These are phyloP conservation scores for Podila epicladia DNA, from an alignment of 192 early-diverging fungal species.

Conservation along the genomic window DNA sequence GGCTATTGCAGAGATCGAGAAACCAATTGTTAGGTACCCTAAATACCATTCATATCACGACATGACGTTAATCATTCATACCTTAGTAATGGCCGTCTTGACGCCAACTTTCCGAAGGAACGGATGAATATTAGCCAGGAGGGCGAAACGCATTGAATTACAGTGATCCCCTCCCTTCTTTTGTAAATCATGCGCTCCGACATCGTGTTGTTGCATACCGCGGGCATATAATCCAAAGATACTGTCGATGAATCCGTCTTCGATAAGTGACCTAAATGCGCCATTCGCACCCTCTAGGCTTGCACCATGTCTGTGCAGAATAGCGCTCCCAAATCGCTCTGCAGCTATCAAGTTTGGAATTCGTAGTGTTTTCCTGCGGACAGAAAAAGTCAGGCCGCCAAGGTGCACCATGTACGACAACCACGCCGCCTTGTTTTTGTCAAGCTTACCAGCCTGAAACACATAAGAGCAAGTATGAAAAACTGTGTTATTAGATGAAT, in stretches of 20 bases:
- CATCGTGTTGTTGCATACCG: constrained; percentile 17
- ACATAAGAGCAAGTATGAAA: constrained; percentile 11
- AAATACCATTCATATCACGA: constrained; percentile 10
- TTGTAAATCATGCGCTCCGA: constrained; percentile 12
- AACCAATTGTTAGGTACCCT: constrained; percentile 5
- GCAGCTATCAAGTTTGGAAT: constrained; percentile 43
- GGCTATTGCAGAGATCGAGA: too few relatives aligned
- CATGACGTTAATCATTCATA: constrained; percentile 7
- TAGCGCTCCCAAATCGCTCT: constrained; percentile 23
- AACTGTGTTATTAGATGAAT: too few relatives aligned
- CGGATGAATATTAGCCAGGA: constrained; percentile 37
- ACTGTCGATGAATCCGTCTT: constrained; percentile 14
- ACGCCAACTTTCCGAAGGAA: constrained; percentile 28
- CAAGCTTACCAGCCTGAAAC: constrained; percentile 16
- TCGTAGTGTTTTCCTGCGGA: constrained; percentile 26
- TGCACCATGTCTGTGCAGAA: constrained; percentile 16
- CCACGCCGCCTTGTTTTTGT: constrained; percentile 25
- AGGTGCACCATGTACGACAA: constrained; percentile 38
- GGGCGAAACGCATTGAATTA: constrained; percentile 27
- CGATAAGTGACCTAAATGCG: constrained; percentile 13
- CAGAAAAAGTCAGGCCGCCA: constrained; percentile 35
- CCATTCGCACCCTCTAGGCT: constrained; percentile 21
- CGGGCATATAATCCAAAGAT: constrained; percentile 20
- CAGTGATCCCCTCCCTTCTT: constrained; percentile 39
- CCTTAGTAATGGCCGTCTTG: constrained; percentile 43